phyloP scores from a whole-genome alignment of 2,329 filamentous ascomycete genomes.

The Aphanoascus verrucosus region DNA sequence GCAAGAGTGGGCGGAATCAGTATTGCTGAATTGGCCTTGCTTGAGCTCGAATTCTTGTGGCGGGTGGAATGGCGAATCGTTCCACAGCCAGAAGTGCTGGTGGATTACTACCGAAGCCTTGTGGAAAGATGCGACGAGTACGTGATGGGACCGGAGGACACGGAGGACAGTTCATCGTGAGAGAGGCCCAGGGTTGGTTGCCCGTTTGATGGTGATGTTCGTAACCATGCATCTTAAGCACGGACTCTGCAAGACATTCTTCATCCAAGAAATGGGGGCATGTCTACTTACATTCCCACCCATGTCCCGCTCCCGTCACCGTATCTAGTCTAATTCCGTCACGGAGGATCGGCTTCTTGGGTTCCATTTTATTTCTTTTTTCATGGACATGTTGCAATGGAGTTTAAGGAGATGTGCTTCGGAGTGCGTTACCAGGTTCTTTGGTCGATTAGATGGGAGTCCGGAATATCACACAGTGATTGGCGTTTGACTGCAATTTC shows the following conservation, averaged over 20 bases:
- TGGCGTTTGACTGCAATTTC: not conserved
- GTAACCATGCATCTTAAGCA: not conserved
- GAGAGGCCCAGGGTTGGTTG: not conserved
- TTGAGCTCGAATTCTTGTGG: conserved; percentile 89
- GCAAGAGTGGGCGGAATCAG: conserved; percentile 88
- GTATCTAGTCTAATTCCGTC: not conserved
- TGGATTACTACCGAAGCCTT: conserved; percentile 83
- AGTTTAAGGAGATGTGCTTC: conserved; percentile 1
- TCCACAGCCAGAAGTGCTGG: conserved; percentile 82
- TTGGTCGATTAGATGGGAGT: conserved; percentile 6
- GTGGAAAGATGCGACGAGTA: conserved; percentile 58
- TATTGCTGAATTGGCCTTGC: conserved; percentile 73
- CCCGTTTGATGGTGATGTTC: not conserved
- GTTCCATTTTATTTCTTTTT: not conserved
- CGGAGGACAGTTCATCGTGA: not conserved
- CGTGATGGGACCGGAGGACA: conserved; percentile 36
- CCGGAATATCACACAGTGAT: not conserved
- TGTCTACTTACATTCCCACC: not conserved
- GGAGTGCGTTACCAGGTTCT: not conserved
- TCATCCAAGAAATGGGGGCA: too few species aligned
- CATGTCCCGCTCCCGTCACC: not conserved
- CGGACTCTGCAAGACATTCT: not conserved
- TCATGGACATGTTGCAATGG: conserved; percentile 1
- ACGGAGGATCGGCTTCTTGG: not conserved
- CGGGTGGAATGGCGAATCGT: conserved; percentile 95